A percentile compares a stretch with the other conserved stretches of the same genome.
Conservation (phyloP, 768 basidiomycete species). For the Rhodosporidiobolus sp. region DNA sequence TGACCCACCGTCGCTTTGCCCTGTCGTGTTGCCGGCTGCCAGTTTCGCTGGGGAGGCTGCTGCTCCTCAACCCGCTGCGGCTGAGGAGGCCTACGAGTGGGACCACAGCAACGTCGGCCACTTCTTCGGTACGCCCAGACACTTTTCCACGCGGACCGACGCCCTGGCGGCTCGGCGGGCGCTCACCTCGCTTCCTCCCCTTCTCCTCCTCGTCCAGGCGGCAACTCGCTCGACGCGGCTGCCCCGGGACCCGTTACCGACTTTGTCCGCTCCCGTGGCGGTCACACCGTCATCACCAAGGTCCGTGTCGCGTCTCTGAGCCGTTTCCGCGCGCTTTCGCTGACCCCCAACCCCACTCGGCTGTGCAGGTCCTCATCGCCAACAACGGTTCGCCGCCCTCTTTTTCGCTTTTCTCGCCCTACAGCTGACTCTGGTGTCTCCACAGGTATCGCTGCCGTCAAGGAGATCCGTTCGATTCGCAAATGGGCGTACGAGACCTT, state of each 20-base stretch:
- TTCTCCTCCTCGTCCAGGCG: constrained; percentile 60
- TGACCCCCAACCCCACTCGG: constrained; percentile 15
- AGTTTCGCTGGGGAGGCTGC: constrained; percentile 4
- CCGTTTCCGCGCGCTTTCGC: not conserved
- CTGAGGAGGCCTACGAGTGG: constrained; percentile 19
- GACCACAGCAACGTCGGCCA: constrained; percentile 45
- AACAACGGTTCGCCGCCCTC: constrained; percentile 72
- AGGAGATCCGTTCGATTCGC: constrained; percentile 96
- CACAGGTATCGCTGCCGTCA: constrained; percentile 92
- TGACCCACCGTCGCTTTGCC: not conserved
- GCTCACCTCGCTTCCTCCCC: not conserved
- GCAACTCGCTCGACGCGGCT: constrained; percentile 84
- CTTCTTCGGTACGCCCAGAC: constrained; percentile 44
- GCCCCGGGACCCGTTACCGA: constrained; percentile 73
- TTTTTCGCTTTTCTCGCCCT: not conserved
- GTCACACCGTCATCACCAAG: constrained; percentile 98
- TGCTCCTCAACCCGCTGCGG: not conserved
- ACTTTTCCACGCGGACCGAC: too few relatives aligned
- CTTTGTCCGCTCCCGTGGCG: constrained; percentile 85
- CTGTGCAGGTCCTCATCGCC: constrained; percentile 83
- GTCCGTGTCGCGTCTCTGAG: constrained; percentile 53
- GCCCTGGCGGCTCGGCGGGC: too few relatives aligned
- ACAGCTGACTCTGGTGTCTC: not conserved
- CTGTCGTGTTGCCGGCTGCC: too few relatives aligned
- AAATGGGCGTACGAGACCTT: constrained; percentile 99